A percentile compares a stretch with the other conserved stretches of the same genome.
Conservation (phyloP, 2,329 filamentous ascomycete genomes). For the Fusarium burgessii region DNA sequence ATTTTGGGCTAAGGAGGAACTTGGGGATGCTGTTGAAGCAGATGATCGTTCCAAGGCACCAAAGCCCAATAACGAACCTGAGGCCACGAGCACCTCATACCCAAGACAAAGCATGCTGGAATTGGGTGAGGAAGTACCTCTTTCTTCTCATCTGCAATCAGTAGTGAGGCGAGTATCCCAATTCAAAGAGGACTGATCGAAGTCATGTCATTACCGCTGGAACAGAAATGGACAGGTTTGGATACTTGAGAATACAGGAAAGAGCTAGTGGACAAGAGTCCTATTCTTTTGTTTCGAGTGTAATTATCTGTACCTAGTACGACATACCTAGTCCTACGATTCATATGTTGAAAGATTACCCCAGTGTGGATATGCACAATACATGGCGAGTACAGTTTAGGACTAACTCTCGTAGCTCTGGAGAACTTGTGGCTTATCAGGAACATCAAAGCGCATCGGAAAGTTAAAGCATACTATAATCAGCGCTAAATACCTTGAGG, state of each 20-base stretch:
- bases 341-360: neutral
- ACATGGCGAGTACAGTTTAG: neutral
- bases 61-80: neutral
- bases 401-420: neutral
- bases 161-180: slow-evolving; percentile 16
- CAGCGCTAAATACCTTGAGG: neutral
- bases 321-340: neutral
- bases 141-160: neutral
- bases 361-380: no score
- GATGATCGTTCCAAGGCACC: neutral
- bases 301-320: neutral
- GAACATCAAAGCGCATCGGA: neutral
- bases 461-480: neutral
- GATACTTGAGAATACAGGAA: neutral
- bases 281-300: neutral
- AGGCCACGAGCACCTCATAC: neutral
- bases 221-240: neutral
- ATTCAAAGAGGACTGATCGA: slow-evolving; percentile 1
- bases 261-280: neutral
- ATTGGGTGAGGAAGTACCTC: neutral
- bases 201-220: neutral
- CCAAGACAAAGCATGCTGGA: slow-evolving; percentile 4
- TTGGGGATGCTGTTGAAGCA: neutral
- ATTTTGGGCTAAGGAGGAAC: slow-evolving; percentile 23
- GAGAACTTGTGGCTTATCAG: neutral